Evolutionary conservation across 768 basidiomycete genomes (phyloP), one percentile per base, ranked within the genome.

Genomic region (Royoungia palumana): DNA sequence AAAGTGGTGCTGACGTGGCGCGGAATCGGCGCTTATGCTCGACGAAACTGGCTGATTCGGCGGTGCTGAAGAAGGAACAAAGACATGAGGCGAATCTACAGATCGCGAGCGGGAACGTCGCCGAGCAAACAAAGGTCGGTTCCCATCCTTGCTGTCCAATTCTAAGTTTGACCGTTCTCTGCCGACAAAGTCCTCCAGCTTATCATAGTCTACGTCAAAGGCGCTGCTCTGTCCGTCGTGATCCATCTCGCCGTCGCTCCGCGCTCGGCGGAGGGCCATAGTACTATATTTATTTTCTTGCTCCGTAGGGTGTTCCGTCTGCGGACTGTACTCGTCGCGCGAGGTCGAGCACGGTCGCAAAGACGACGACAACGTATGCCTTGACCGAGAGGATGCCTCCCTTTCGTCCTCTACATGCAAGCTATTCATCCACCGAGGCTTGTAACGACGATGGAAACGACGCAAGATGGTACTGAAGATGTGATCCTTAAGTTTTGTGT

Each of bases 1-100:
- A 64, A 98, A 99, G 65, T 97, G 89, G 63, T 96, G 94, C 68
- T 96, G 94, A 12, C 95, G 83, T 7, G 92, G 83, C 40, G 87
- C 72, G 40, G 75, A 65, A 28, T 74, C 69, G 44, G 79, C 71
- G 12, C 57, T 46, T 48, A 75, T 74, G 51, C 64, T 68, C 46
- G 75, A 69, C 35, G 65, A 53, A 45, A 44, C 67, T 47, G 56
- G 53, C 68, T 66, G 66, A 46, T 61, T 63, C 8, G 64, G 53
- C 27, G 46, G 48, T 28, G 62, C 59, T 44, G 63, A 62, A 19
- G 59, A 50, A 41, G 71, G 60, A 48, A 69, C 47, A 44, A 40
- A 58, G 44, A 49, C 51, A 41, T 46, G 36, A 22, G 52, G 57
- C 35, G 62, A 51, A 48, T 68, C 66, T 53, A 70, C 54, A 40